A percentile compares a stretch with the other conserved stretches of the same genome.
phyloP scores from a whole-genome alignment of 2,329 filamentous ascomycete genomes.

The Colletotrichum costaricense region DNA sequence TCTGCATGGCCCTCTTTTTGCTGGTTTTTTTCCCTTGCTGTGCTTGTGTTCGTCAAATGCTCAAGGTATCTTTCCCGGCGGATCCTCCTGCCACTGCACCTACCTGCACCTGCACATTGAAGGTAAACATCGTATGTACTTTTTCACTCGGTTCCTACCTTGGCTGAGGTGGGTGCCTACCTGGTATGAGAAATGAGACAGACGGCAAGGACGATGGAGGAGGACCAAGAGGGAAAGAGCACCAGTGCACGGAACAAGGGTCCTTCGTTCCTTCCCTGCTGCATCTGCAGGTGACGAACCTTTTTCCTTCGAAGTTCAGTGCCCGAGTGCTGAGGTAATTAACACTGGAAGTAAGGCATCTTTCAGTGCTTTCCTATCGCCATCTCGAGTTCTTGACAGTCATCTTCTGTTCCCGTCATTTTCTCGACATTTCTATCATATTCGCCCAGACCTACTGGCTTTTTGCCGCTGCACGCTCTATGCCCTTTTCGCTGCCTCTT shows the following conservation, averaged over 20 bases:
- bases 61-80: neutral
- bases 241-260: neutral
- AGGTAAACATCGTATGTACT: neutral
- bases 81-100: neutral
- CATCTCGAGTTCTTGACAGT: neutral
- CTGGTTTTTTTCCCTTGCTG: neutral
- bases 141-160: neutral
- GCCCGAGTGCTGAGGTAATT: neutral
- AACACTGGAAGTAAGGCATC: too few relatives aligned
- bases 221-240: neutral
- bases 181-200: neutral
- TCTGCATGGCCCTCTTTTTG: neutral
- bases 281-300: constrained; percentile 4
- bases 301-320: neutral
- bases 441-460: constrained; percentile 28
- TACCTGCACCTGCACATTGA: neutral
- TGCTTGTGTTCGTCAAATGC: neutral
- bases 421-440: constrained; percentile 18
- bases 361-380: neutral
- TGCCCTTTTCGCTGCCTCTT: constrained; percentile 5
- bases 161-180: neutral
- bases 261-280: neutral
- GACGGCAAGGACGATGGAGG: neutral
- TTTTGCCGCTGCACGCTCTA: constrained; percentile 21
- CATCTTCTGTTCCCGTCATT: neutral